phyloP scores from a whole-genome alignment of 1,284 basidiomycete genomes.

The Puccinia horiana region DNA sequence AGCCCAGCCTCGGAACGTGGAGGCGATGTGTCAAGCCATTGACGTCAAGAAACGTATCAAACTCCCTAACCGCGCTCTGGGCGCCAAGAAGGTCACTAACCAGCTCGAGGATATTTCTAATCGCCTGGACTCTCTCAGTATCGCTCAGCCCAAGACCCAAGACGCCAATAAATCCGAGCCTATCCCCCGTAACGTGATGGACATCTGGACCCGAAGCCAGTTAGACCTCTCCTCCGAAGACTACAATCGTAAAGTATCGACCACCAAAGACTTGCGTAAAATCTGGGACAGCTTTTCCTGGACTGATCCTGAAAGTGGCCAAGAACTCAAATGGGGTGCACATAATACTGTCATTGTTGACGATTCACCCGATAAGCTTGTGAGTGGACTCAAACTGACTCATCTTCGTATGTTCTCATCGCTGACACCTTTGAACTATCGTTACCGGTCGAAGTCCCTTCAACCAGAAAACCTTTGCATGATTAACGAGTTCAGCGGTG shows the following conservation, averaged over 20 bases:
- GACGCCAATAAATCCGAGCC: not conserved
- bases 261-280: constrained; percentile 39
- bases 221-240: constrained; percentile 11
- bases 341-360: constrained; percentile 42
- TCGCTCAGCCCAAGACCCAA: not conserved
- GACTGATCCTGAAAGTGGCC: constrained; percentile 9
- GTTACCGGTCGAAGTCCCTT: constrained; percentile 1
- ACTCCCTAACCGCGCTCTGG: not conserved
- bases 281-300: constrained; percentile 14
- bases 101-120: constrained; percentile 35
- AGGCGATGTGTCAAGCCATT: constrained; percentile 60
- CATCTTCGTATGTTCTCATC: not conserved
- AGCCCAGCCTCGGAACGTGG: constrained; percentile 76
- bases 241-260: constrained; percentile 20
- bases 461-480: constrained; percentile 32
- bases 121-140: constrained; percentile 16
- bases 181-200: not conserved
- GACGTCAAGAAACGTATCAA: constrained; percentile 1
- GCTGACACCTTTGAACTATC: not conserved
- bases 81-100: not conserved
- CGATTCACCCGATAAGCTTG: constrained; percentile 40
- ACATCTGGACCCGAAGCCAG: constrained; percentile 28
- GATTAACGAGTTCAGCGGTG: constrained; percentile 18
- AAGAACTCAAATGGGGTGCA: constrained; percentile 10
- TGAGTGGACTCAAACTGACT: not conserved